These are phyloP conservation scores for Saturnispora bothae DNA, from an alignment of 805 yeast genomes.

Conservation along the genomic window DNA sequence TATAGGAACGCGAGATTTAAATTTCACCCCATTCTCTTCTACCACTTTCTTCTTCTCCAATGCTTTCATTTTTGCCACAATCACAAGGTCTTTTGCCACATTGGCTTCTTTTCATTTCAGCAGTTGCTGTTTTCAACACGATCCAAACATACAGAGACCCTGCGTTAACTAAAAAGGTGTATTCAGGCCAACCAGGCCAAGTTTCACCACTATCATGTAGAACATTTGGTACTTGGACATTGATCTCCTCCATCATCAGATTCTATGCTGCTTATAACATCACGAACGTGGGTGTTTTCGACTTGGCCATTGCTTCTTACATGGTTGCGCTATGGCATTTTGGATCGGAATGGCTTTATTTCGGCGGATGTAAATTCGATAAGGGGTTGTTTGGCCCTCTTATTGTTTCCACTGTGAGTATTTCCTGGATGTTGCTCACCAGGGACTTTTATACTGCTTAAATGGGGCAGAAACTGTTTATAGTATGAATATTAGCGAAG, in stretches of 20 bases:
- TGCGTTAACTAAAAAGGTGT: constrained; percentile 68
- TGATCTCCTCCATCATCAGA: constrained; percentile 74
- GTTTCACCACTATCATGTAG: constrained; percentile 69
- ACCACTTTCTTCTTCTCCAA: background rate
- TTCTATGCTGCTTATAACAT: constrained; percentile 78
- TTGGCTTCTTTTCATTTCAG: constrained; percentile 71
- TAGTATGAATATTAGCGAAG: too few relatives aligned
- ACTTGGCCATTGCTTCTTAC: constrained; percentile 71
- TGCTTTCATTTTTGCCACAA: constrained; percentile 27
- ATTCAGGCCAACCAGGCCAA: constrained; percentile 50
- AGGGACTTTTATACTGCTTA: constrained; percentile 43
- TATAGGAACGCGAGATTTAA: too few relatives aligned
- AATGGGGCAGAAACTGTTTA: background rate
- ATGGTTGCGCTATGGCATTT: constrained; percentile 79
- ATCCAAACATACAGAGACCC: constrained; percentile 71
- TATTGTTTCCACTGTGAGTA: constrained; percentile 62
- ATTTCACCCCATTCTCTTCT: too few relatives aligned
- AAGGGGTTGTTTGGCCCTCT: constrained; percentile 87
- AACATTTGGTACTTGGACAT: constrained; percentile 97
- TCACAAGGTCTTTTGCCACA: constrained; percentile 56
- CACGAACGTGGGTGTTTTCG: constrained; percentile 58
- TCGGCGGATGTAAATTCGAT: constrained; percentile 71
- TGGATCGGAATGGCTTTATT: constrained; percentile 70
- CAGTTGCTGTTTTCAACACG: constrained; percentile 88
- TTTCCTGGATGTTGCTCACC: constrained; percentile 72